These are phyloP conservation scores for Xylariaceae sp. DNA, from an alignment of 2,329 filamentous ascomycete genomes.

Conservation along the genomic window DNA sequence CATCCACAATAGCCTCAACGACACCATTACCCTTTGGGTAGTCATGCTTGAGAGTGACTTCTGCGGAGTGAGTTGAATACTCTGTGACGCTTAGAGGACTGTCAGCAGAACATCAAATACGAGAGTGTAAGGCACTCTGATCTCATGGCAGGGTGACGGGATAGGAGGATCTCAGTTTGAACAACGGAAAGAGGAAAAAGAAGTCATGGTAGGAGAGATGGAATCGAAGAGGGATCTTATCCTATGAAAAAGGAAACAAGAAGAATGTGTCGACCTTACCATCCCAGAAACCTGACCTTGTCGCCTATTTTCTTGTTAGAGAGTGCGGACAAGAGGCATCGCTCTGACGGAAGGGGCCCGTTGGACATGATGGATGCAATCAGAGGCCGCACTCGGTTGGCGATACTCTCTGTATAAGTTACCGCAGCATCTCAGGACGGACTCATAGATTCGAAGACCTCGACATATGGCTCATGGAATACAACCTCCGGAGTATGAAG, in stretches of 20 bases:
- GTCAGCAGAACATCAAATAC: slow-evolving; percentile 11
- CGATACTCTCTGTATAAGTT: background rate
- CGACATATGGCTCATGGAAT: background rate
- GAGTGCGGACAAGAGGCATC: slow-evolving; percentile 61
- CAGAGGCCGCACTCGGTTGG: background rate
- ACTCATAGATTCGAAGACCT: background rate
- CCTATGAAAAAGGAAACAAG: background rate
- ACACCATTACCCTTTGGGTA: slow-evolving; percentile 46
- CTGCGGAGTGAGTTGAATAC: slow-evolving; percentile 51
- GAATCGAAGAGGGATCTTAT: background rate
- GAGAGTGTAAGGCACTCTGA: background rate
- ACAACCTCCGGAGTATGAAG: background rate
- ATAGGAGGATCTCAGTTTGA: background rate
- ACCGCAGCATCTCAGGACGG: background rate
- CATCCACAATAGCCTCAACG: slow-evolving; percentile 58
- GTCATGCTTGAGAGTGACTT: slow-evolving; percentile 63
- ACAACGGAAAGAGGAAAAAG: background rate
- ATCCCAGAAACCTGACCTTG: slow-evolving; percentile 92
- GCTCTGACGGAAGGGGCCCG: slow-evolving; percentile 58
- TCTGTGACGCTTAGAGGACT: slow-evolving; percentile 42
- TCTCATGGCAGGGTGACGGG: background rate
- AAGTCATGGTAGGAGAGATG: background rate
- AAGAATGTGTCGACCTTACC: slow-evolving; percentile 51
- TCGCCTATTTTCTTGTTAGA: slow-evolving; percentile 47
- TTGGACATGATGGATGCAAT: slow-evolving; percentile 41